A percentile compares a stretch with the other conserved stretches of the same genome.
These are phyloP conservation scores for Psophocarpus tetragonolobus DNA, from an alignment of 306 rosid species.

Conservation along the genomic window DNA sequence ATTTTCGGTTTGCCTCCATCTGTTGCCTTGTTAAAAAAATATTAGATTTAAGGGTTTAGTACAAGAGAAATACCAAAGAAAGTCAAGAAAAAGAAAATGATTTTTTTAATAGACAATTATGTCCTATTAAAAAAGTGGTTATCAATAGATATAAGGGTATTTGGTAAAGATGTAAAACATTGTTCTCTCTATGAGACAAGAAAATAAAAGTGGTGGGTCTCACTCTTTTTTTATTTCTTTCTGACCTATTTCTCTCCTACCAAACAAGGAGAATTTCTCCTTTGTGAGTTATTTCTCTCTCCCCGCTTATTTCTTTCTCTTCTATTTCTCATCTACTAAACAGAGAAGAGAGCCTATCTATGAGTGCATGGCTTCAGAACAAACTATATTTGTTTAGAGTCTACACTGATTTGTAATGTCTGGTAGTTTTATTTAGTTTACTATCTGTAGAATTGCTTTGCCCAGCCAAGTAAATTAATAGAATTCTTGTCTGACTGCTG, in stretches of 20 bases:
- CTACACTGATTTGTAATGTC: constrained; percentile 7
- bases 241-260: background rate
- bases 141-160: background rate
- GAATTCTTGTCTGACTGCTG: constrained; percentile 32
- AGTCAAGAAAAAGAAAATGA: background rate
- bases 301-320: background rate
- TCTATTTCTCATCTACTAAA: background rate
- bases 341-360: background rate
- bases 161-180: background rate
- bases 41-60: background rate
- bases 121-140: background rate
- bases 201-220: background rate
- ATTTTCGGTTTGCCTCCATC: too few species aligned
- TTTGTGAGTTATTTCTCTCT: background rate
- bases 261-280: background rate
- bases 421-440: constrained; percentile 10
- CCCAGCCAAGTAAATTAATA: constrained; percentile 28
- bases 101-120: background rate
- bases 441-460: constrained; percentile 13
- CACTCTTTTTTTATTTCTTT: background rate
- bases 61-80: background rate
- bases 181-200: background rate
- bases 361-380: constrained; percentile 25
- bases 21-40: too few species aligned
- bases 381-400: background rate